Percentiles rank a stretch among this genome's conserved stretches.
Conservation (phyloP, 208 protist genomes). For the Phytomonas sp. region DNA sequence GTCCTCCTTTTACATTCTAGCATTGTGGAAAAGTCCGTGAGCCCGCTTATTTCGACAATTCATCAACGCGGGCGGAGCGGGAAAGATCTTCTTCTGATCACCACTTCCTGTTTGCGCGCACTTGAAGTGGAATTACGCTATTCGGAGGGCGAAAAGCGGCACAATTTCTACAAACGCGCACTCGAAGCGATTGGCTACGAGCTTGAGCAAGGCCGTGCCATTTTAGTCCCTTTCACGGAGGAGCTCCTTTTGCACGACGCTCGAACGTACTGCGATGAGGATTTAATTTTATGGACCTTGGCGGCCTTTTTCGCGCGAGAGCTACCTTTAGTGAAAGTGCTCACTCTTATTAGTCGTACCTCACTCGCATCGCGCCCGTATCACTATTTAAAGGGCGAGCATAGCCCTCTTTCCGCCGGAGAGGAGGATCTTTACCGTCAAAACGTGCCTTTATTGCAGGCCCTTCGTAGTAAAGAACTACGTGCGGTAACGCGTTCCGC, state of each 20-base stretch:
- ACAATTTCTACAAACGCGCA: constrained; percentile 24
- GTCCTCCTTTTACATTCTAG: constrained; percentile 78
- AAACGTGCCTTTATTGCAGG: constrained; percentile 41
- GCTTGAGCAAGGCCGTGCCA: constrained; percentile 47
- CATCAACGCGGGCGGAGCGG: constrained; percentile 49
- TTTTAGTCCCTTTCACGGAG: constrained; percentile 61
- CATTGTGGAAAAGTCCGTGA: constrained; percentile 27
- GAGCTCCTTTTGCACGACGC: constrained; percentile 79
- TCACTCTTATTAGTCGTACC: constrained; percentile 50
- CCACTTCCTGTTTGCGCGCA: constrained; percentile 42
- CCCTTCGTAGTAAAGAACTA: constrained; percentile 64
- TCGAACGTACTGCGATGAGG: constrained; percentile 76
- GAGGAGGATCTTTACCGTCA: constrained; percentile 41
- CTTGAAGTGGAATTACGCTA: constrained; percentile 28
- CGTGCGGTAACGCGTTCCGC: constrained; percentile 49
- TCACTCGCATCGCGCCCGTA: constrained; percentile 51
- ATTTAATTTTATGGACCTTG: constrained; percentile 83
- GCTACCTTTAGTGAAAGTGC: constrained; percentile 69
- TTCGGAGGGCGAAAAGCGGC: constrained; percentile 21
- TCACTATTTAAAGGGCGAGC: constrained; percentile 51
- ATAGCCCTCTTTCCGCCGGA: constrained; percentile 29
- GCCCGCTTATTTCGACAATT: constrained; percentile 41
- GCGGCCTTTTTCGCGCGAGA: constrained; percentile 71
- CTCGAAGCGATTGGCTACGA: constrained; percentile 68
- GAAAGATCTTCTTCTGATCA: constrained; percentile 71